Percentiles rank a stretch among this genome's conserved stretches.
Evolutionary conservation across 169 alveolate genomes (phyloP).

Genomic region (Babesia bigemina): DNA sequence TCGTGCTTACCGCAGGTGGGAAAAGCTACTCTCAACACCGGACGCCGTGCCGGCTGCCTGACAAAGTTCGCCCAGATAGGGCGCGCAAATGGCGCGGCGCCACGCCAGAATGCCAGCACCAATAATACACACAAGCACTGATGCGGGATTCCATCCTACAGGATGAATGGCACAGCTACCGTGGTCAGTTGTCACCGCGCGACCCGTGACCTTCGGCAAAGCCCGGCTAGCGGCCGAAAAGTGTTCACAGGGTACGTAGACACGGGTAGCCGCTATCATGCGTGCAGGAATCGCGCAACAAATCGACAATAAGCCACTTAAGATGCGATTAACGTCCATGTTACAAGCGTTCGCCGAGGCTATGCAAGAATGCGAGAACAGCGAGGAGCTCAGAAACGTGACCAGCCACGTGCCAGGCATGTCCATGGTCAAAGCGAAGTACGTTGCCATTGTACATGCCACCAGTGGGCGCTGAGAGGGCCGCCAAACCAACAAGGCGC

Average conservation of each 20-base stretch:
- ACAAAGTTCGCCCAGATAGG: background rate
- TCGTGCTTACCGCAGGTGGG: too few species aligned
- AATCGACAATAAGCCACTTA: slow-evolving; percentile 20
- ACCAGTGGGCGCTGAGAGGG: background rate
- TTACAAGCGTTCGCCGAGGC: slow-evolving; percentile 39
- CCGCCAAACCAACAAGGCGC: background rate
- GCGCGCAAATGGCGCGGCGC: too few species aligned
- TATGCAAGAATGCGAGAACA: slow-evolving; percentile 41
- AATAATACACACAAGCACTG: slow-evolving; percentile 12
- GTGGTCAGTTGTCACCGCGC: slow-evolving; percentile 50
- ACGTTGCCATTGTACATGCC: background rate
- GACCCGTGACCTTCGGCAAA: slow-evolving; percentile 58
- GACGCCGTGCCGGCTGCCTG: background rate
- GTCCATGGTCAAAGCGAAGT: slow-evolving; percentile 35
- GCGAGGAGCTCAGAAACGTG: slow-evolving; percentile 1
- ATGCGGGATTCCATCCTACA: background rate
- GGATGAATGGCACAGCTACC: slow-evolving; percentile 70
- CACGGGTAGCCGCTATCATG: background rate
- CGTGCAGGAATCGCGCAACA: slow-evolving; percentile 41
- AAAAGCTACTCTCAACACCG: background rate
- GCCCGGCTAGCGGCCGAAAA: slow-evolving; percentile 45
- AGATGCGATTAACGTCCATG: slow-evolving; percentile 46
- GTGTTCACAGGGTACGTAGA: slow-evolving; percentile 47
- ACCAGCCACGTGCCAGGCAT: slow-evolving; percentile 41
- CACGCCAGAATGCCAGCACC: too few species aligned